These are phyloP conservation scores for Cytospora piceae DNA, from an alignment of 2,329 filamentous ascomycete genomes.

Conservation along the genomic window DNA sequence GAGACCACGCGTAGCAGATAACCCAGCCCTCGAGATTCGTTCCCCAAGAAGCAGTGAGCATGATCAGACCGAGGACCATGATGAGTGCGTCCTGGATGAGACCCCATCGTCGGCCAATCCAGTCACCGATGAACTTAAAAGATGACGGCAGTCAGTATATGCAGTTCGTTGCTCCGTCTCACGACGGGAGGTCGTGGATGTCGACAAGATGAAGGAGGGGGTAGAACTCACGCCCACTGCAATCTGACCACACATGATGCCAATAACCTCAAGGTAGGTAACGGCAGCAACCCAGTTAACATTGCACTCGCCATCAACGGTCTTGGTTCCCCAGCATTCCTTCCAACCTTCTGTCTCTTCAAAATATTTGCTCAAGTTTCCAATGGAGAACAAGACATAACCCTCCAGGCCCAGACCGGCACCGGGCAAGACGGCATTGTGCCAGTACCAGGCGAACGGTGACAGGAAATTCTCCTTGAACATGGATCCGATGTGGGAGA, in stretches of 20 bases:
- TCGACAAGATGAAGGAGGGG: slow-evolving; percentile 29
- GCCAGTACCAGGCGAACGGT: slow-evolving; percentile 83
- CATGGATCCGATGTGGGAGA: slow-evolving; percentile 71
- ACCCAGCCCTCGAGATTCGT: slow-evolving; percentile 89
- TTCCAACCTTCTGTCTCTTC: slow-evolving; percentile 66
- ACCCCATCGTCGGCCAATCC: slow-evolving; percentile 91
- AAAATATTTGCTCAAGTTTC: slow-evolving; percentile 86
- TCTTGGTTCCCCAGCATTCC: slow-evolving; percentile 70
- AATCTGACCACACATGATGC: slow-evolving; percentile 94
- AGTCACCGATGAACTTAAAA: slow-evolving; percentile 61
- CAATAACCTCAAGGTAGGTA: slow-evolving; percentile 89
- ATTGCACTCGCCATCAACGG: slow-evolving; percentile 64
- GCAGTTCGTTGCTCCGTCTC: slow-evolving; percentile 5
- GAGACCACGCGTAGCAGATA: slow-evolving; percentile 92
- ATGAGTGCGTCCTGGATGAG: slow-evolving; percentile 92
- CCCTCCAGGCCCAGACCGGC: slow-evolving; percentile 91
- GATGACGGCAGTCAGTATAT: background rate
- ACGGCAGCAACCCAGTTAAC: slow-evolving; percentile 81
- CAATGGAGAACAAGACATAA: slow-evolving; percentile 96
- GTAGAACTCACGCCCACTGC: slow-evolving; percentile 73
- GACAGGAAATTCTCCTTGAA: slow-evolving; percentile 84
- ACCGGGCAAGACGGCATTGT: slow-evolving; percentile 89
- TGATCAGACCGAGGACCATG: slow-evolving; percentile 91
- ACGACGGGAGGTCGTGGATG: too few species aligned
- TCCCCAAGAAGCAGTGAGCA: slow-evolving; percentile 92